Base-by-base conservation (phyloP, 2,329 filamentous ascomycete genomes). In the Macrophomina tecta region DNA sequence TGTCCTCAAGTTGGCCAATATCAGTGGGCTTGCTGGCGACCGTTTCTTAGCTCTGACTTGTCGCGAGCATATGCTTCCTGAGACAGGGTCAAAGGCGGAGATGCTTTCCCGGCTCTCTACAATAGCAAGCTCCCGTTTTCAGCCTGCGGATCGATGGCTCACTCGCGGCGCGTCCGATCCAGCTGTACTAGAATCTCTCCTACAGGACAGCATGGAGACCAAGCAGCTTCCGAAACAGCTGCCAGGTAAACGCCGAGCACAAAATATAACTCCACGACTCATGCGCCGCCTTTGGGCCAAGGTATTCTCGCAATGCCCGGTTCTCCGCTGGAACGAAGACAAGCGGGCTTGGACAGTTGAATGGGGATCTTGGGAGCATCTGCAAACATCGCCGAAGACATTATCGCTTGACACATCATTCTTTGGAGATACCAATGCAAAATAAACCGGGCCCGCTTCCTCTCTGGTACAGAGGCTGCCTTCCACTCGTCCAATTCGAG, bases 261-360 rank as follows among this genome's bases (percentile, higher is more conserved):
- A 80, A 64, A 68, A 60, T n/a, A 74, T 84, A 40, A 83, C 77
- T 1, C 68, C 73, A 11, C 77, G 80, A 9, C 80, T 77, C 66
- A 84, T 85, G 83, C 74, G 74, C 63, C 76, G 82, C 38, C 68
- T 85, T 16, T 85, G 82, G 75, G 70, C 73, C 5, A 73, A 72
- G 30, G 72, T 84, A 6, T 79, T 83, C 62, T 68, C 68, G 2
- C 75, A 80, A 65, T 81, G 79, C 69, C 76, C 79, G 0, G 46
- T 73, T 4, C 76, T 81, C 73, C 70, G 69, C 3, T 78, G 71
- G 70, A 70, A 79, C 67, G 53, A 55, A 9, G 48, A 68, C 40
- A 71, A 61, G 9, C 67, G 71, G 42, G 62, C 67, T 7, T 81
- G 79, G 79, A 68, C 55, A 1, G 70, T 79, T 9, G 69, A 69